Conservation (phyloP, 805 yeast genomes). For the Candida lessepsii region DNA sequence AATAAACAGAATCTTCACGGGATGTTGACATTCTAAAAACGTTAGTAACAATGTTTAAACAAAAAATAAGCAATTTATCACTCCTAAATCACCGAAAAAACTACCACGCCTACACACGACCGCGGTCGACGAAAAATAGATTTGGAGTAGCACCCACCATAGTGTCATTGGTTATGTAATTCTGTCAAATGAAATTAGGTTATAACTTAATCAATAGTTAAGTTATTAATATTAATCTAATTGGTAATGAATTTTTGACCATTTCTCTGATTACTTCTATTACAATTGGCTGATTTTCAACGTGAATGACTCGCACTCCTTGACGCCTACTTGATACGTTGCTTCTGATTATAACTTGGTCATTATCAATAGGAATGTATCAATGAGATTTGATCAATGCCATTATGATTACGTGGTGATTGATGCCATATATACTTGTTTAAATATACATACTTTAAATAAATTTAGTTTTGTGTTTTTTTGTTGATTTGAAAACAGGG, state of each 20-base stretch:
- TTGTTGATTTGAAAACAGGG: conserved; percentile 8
- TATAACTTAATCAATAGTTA: too few species aligned
- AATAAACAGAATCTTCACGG: conserved; percentile 97
- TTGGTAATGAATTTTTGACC: too few species aligned
- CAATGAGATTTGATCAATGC: background rate
- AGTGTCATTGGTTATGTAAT: background rate
- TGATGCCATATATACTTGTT: background rate
- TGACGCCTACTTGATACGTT: background rate
- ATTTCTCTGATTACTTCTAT: too few species aligned
- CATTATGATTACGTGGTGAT: background rate
- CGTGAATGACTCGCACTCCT: conserved; percentile 10
- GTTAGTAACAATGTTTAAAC: too few species aligned
- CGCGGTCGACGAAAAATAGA: conserved; percentile 1
- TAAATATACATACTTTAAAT: conserved; percentile 6
- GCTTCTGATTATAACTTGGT: background rate
- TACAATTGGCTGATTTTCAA: background rate
- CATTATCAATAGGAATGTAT: background rate
- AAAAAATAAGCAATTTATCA: conserved; percentile 1
- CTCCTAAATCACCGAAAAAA: conserved; percentile 6
- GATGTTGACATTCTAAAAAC: conserved; percentile 60
- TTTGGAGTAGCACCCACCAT: background rate
- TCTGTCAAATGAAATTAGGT: background rate
- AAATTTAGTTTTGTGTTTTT: conserved; percentile 3
- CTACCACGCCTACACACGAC: background rate
- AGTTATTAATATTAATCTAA: too few species aligned